Conservation (phyloP, 208 protist genomes). For the Angomonas deanei region DNA sequence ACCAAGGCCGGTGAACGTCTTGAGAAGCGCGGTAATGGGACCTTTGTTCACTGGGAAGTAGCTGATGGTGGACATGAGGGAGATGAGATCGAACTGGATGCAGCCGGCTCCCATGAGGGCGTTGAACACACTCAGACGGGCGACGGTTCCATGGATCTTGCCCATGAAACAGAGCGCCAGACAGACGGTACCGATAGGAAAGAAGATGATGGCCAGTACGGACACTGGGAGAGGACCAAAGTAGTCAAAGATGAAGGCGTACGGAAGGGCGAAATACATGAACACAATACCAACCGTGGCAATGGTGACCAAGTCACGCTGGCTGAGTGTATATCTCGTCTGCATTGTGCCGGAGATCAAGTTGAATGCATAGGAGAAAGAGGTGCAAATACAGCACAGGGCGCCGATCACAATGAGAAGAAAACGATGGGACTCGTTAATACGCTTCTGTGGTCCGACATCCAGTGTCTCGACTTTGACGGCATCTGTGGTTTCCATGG, state of each 20-base stretch:
- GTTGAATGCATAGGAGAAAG: conserved; percentile 44
- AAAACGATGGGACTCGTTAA: conserved; percentile 35
- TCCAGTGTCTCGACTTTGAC: conserved; percentile 1
- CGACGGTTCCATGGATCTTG: conserved; percentile 27
- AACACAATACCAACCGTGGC: conserved; percentile 28
- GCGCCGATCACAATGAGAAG: conserved; percentile 21
- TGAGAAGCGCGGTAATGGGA: conserved; percentile 53
- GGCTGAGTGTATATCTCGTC: conserved; percentile 28
- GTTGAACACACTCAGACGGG: conserved; percentile 32
- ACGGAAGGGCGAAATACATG: conserved; percentile 30
- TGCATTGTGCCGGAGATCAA: conserved; percentile 31
- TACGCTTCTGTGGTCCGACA: conserved; percentile 10
- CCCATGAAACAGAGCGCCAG: conserved; percentile 40
- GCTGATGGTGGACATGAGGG: conserved; percentile 39
- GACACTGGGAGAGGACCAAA: conserved; percentile 35
- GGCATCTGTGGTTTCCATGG: background rate
- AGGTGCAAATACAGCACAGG: conserved; percentile 32
- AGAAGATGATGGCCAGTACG: conserved; percentile 20
- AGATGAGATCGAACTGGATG: conserved; percentile 42
- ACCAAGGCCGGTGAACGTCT: conserved; percentile 68
- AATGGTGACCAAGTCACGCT: conserved; percentile 53
- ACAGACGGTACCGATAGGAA: conserved; percentile 28
- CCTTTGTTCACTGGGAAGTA: conserved; percentile 46
- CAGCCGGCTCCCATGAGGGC: conserved; percentile 26
- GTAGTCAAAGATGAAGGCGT: conserved; percentile 44